A percentile compares a stretch with the other conserved stretches of the same genome.
phyloP scores from a whole-genome alignment of 139 green algal species.

The Ettlia oleoabundans region DNA sequence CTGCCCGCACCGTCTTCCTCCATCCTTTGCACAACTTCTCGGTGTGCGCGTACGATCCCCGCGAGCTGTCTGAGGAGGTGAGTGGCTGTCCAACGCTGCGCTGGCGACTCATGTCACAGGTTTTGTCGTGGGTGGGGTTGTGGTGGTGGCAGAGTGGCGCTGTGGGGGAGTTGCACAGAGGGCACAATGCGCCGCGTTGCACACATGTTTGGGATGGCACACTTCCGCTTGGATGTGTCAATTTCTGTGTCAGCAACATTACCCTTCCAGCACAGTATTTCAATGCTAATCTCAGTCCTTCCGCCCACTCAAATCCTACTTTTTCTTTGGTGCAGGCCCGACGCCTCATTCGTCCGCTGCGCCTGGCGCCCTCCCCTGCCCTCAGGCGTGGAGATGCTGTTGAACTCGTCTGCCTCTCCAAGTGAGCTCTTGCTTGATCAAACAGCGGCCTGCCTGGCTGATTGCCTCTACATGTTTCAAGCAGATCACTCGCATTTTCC shows the following conservation, averaged over 20 bases:
- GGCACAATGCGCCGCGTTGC: too few relatives aligned
- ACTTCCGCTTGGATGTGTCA: too few relatives aligned
- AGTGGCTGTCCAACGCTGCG: too few relatives aligned
- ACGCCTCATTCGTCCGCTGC: slow-evolving; percentile 46
- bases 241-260: too few relatives aligned
- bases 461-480: neutral
- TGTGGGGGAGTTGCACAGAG: too few relatives aligned
- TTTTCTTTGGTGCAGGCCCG: slow-evolving; percentile 41
- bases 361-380: slow-evolving; percentile 27
- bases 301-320: neutral
- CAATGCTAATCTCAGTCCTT: neutral
- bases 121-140: neutral
- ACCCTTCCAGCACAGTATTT: too few relatives aligned
- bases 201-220: too few relatives aligned
- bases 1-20: slow-evolving; percentile 76
- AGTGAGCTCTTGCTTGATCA: slow-evolving; percentile 13
- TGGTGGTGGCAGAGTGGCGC: too few relatives aligned
- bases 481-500: too few relatives aligned
- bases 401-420: slow-evolving; percentile 71
- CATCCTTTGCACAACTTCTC: slow-evolving; percentile 91
- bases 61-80: slow-evolving; percentile 63
- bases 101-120: too few relatives aligned
- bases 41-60: slow-evolving; percentile 74
- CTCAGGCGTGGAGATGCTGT: slow-evolving; percentile 67
- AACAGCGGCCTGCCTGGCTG: too few relatives aligned